Evolutionary conservation across 345 rosid genomes (phyloP).

Genomic region (Moricandia moricandioides): DNA sequence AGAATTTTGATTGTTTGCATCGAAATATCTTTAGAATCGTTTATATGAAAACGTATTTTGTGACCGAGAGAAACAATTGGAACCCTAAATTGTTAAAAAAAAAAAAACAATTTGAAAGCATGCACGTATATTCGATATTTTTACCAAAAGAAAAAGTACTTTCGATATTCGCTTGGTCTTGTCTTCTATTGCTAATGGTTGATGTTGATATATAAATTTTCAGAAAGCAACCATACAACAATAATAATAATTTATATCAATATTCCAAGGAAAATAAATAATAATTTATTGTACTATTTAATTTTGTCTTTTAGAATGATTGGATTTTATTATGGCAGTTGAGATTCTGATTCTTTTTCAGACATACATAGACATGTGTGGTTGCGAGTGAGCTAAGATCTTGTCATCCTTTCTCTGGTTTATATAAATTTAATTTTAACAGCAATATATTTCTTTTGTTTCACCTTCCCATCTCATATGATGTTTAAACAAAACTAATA

Average conservation of each 20-base stretch:
- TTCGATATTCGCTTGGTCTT: constrained; percentile 3
- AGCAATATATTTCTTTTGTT: background rate
- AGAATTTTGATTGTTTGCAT: background rate
- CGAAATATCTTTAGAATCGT: too few relatives aligned
- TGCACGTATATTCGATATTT: constrained; percentile 1
- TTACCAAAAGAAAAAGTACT: too few relatives aligned
- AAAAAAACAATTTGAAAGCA: background rate
- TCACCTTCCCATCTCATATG: background rate
- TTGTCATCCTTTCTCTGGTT: constrained; percentile 5
- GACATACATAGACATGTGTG: constrained; percentile 12
- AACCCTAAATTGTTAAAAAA: too few relatives aligned
- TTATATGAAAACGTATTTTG: background rate
- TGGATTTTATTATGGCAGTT: constrained; percentile 14
- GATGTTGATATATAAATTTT: background rate
- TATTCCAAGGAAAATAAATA: background rate
- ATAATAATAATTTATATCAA: background rate
- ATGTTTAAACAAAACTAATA: background rate
- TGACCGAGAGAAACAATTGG: background rate
- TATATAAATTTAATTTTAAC: background rate
- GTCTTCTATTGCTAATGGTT: constrained; percentile 14
- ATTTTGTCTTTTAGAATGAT: constrained; percentile 24
- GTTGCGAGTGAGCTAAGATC: constrained; percentile 13
- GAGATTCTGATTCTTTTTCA: constrained; percentile 26
- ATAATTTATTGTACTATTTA: background rate
- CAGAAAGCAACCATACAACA: background rate